These are phyloP conservation scores for Tricholoma bakamatsutake DNA, from an alignment of 768 basidiomycete genomes.

Conservation along the genomic window DNA sequence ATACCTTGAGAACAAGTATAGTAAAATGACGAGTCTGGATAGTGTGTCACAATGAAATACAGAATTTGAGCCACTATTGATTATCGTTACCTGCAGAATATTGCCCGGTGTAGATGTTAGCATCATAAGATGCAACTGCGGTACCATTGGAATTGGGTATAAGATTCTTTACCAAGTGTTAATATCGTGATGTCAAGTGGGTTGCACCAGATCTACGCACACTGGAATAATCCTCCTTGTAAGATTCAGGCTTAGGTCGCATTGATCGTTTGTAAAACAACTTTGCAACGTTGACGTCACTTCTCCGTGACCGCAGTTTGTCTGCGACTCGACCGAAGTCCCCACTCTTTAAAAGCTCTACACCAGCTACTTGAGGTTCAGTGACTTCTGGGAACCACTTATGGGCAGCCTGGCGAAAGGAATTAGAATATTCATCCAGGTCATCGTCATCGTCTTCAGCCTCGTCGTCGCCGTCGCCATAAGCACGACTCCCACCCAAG, in stretches of 20 bases:
- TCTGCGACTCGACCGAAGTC: conserved; percentile 69
- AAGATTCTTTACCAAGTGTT: conserved; percentile 41
- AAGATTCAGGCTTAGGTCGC: conserved; percentile 24
- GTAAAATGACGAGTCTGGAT: conserved; percentile 79
- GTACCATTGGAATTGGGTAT: conserved; percentile 79
- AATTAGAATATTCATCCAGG: conserved; percentile 31
- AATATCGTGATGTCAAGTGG: neutral
- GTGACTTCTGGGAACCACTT: conserved; percentile 33
- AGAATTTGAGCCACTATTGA: neutral
- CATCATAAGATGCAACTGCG: conserved; percentile 63
- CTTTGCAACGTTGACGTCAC: conserved; percentile 43
- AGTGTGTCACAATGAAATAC: conserved; percentile 3
- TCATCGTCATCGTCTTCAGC: conserved; percentile 29
- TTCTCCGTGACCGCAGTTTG: conserved; percentile 39
- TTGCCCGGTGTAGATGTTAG: conserved; percentile 82
- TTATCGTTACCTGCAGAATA: conserved; percentile 58
- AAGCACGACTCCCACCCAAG: conserved; percentile 10
- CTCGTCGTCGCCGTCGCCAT: conserved; percentile 8
- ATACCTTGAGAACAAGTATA: conserved; percentile 87
- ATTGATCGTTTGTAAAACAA: conserved; percentile 38
- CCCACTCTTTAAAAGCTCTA: conserved; percentile 63
- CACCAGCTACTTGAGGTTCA: conserved; percentile 59
- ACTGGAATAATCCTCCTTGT: conserved; percentile 48
- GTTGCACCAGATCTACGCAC: conserved; percentile 32
- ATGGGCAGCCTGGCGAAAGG: conserved; percentile 14